These are phyloP conservation scores for Phytophthora constricta DNA, from an alignment of 352 stramenopile genomes.

Conservation along the genomic window DNA sequence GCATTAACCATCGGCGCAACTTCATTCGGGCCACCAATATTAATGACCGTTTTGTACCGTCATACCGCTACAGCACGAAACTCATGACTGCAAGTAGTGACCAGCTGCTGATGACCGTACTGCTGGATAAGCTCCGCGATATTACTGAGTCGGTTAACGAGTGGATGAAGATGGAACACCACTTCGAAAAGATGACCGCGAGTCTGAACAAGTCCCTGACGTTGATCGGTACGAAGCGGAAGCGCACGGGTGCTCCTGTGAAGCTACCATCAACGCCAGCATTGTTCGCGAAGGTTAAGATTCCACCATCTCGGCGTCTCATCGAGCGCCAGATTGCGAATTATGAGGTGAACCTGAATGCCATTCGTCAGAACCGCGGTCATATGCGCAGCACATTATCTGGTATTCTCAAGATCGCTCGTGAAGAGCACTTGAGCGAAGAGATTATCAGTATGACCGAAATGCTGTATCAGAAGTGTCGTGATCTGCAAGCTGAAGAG, in stretches of 20 bases:
- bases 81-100: slow-evolving; percentile 77
- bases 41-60: slow-evolving; percentile 67
- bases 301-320: slow-evolving; percentile 66
- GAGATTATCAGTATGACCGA: slow-evolving; percentile 65
- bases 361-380: slow-evolving; percentile 55
- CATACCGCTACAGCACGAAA: slow-evolving; percentile 69
- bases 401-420: slow-evolving; percentile 64
- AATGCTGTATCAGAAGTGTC: slow-evolving; percentile 62
- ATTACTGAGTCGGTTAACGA: slow-evolving; percentile 70
- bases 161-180: slow-evolving; percentile 74
- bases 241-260: slow-evolving; percentile 25
- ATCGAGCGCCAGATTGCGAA: slow-evolving; percentile 79
- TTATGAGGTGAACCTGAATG: slow-evolving; percentile 60
- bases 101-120: slow-evolving; percentile 73
- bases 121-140: slow-evolving; percentile 72
- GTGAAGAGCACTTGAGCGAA: slow-evolving; percentile 60
- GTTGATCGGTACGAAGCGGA: slow-evolving; percentile 59
- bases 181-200: slow-evolving; percentile 72
- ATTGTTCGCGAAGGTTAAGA: slow-evolving; percentile 63
- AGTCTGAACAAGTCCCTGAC: slow-evolving; percentile 54
- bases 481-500: slow-evolving; percentile 54
- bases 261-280: slow-evolving; percentile 44
- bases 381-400: slow-evolving; percentile 58
- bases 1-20: slow-evolving; percentile 66
- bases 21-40: slow-evolving; percentile 72